Evolutionary conservation across 2,329 filamentous ascomycete species (phyloP).

Genomic region (Domatiomyces catenatus): DNA sequence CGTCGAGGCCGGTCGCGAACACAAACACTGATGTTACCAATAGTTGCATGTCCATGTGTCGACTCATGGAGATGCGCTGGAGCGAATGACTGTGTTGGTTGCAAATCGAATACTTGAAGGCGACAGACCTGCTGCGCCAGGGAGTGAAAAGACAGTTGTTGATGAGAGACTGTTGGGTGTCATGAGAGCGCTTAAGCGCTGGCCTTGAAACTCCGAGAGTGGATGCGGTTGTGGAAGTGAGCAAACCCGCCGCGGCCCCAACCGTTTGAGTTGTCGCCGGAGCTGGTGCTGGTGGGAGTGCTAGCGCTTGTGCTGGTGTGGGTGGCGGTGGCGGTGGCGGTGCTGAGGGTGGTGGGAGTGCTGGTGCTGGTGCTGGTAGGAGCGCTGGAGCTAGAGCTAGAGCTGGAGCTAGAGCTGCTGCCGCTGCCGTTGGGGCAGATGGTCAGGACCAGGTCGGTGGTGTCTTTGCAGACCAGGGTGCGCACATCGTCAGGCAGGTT

Average conservation of each 20-base stretch:
- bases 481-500: conserved; percentile 16
- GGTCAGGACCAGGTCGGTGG: conserved; percentile 12
- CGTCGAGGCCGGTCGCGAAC: conserved; percentile 14
- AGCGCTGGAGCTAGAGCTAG: not conserved
- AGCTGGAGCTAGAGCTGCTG: not conserved
- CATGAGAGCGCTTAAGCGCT: conserved; percentile 3
- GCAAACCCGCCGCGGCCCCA: no score
- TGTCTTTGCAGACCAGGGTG: conserved; percentile 16
- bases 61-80: conserved; percentile 11
- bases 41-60: conserved; percentile 14
- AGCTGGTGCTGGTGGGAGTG: not conserved
- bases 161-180: not conserved
- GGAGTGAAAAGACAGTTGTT: conserved; percentile 1
- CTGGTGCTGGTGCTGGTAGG: not conserved
- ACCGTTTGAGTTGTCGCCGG: no score
- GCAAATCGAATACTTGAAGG: conserved; percentile 8
- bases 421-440: conserved; percentile 13
- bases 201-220: conserved; percentile 13
- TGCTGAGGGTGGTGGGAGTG: not conserved
- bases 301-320: conserved; percentile 3
- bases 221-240: conserved; percentile 11
- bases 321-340: conserved; percentile 4
- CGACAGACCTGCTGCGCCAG: conserved; percentile 3
- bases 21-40: conserved; percentile 5
- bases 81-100: conserved; percentile 9